Conservation (phyloP, 768 basidiomycete species). For the Podaxis pistillaris region DNA sequence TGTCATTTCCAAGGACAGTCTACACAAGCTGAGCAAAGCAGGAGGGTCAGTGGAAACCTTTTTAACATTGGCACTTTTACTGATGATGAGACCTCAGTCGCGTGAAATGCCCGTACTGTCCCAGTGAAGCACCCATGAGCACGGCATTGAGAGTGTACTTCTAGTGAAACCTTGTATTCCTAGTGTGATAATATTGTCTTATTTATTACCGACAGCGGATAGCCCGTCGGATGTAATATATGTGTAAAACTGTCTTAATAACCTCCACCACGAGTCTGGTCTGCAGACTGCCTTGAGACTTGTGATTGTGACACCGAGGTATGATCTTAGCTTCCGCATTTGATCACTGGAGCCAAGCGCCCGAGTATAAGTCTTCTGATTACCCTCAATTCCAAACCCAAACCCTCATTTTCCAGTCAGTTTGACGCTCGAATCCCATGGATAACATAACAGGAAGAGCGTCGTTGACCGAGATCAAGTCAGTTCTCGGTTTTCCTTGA, state of each 20-base stretch:
- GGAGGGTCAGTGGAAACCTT: conserved; percentile 47
- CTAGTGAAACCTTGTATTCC: conserved; percentile 25
- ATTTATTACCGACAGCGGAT: background rate
- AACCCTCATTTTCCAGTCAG: background rate
- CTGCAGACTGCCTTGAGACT: too few species aligned
- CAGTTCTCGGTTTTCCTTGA: conserved; percentile 15
- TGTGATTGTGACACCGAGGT: too few species aligned
- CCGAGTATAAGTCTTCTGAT: background rate
- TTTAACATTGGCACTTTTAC: conserved; percentile 11
- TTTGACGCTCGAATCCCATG: background rate
- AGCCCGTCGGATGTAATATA: background rate
- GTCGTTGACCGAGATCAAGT: conserved; percentile 15
- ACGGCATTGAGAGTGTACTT: conserved; percentile 67
- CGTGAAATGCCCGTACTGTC: conserved; percentile 97
- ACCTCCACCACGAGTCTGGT: background rate
- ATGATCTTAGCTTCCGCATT: conserved; percentile 6
- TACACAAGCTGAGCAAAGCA: conserved; percentile 85
- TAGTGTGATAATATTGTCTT: background rate
- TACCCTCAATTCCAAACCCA: background rate
- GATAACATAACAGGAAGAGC: background rate
- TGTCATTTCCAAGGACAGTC: conserved; percentile 89
- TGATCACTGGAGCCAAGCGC: conserved; percentile 1
- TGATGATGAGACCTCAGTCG: conserved; percentile 46
- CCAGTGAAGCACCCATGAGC: conserved; percentile 64
- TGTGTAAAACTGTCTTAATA: background rate